Conservation (phyloP, 2,329 filamentous ascomycete species). For the Cercospora sp. region DNA sequence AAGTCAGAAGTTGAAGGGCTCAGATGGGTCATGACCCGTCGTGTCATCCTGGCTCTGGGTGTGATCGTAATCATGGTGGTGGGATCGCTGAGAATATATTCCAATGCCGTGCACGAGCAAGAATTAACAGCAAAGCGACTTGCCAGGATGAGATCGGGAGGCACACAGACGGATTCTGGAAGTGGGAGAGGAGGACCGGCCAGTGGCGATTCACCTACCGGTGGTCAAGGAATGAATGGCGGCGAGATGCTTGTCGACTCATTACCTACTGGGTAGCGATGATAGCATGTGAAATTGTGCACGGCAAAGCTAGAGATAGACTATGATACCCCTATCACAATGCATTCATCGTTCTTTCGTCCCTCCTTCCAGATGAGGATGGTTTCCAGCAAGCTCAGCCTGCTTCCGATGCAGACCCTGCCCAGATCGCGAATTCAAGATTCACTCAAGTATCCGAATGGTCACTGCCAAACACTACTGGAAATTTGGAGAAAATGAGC, state of each 20-base stretch:
- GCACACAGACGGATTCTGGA: conserved; percentile 32
- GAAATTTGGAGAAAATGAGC: too few relatives aligned
- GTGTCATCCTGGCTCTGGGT: conserved; percentile 62
- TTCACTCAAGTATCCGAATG: too few relatives aligned
- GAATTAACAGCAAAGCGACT: conserved; percentile 44
- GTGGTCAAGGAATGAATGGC: conserved; percentile 18
- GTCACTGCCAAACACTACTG: too few relatives aligned
- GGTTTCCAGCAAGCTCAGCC: not conserved
- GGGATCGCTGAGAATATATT: conserved; percentile 43
- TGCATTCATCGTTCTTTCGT: not conserved
- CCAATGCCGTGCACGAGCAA: conserved; percentile 42
- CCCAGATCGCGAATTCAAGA: too few relatives aligned
- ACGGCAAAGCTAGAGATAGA: not conserved
- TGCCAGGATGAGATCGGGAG: conserved; percentile 32
- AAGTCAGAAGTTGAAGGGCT: conserved; percentile 90
- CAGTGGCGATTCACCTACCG: conserved; percentile 12
- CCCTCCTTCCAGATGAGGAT: not conserved
- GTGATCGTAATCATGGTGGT: conserved; percentile 49
- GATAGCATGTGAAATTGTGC: not conserved
- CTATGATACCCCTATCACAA: conserved; percentile 7
- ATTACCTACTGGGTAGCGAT: conserved; percentile 28
- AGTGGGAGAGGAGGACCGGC: conserved; percentile 9
- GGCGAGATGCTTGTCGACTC: conserved; percentile 37
- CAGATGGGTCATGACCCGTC: conserved; percentile 75
- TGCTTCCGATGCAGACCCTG: too few relatives aligned